Evolutionary conservation across 441 rosid genomes (phyloP).

Genomic region (Gossypium davidsonii): DNA sequence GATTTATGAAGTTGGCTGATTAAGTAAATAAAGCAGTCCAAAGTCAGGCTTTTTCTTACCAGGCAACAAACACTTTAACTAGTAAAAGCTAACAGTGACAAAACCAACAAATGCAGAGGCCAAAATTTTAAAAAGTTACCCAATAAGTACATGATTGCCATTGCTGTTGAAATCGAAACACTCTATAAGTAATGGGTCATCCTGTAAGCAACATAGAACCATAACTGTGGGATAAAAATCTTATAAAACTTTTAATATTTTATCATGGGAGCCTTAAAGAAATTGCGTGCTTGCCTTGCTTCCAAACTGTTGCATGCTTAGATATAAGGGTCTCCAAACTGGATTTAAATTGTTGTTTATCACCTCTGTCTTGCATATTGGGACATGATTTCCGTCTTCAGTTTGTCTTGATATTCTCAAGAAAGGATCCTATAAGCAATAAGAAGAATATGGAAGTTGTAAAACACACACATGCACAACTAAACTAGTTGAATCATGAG

Average conservation of each 20-base stretch:
- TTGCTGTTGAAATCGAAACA: conserved; percentile 71
- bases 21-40: conserved; percentile 8
- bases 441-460: neutral
- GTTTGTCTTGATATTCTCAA: conserved; percentile 62
- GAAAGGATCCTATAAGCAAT: conserved; percentile 60
- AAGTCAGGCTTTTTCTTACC: neutral
- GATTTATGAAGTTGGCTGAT: conserved; percentile 67
- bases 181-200: conserved; percentile 66
- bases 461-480: neutral
- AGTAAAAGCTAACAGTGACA: neutral
- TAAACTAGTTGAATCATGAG: conserved; percentile 5
- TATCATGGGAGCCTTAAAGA: neutral
- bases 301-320: conserved; percentile 72
- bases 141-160: conserved; percentile 61
- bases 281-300: conserved; percentile 53
- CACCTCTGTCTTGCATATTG: conserved; percentile 75
- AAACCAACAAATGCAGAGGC: neutral
- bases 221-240: neutral
- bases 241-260: neutral
- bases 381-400: conserved; percentile 45
- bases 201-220: conserved; percentile 32
- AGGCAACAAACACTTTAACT: neutral
- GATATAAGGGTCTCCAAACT: conserved; percentile 51
- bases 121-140: conserved; percentile 31
- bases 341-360: conserved; percentile 63